These are phyloP conservation scores for Talaromyces thailandensis DNA, from an alignment of 495 filamentous ascomycete species.

Conservation along the genomic window DNA sequence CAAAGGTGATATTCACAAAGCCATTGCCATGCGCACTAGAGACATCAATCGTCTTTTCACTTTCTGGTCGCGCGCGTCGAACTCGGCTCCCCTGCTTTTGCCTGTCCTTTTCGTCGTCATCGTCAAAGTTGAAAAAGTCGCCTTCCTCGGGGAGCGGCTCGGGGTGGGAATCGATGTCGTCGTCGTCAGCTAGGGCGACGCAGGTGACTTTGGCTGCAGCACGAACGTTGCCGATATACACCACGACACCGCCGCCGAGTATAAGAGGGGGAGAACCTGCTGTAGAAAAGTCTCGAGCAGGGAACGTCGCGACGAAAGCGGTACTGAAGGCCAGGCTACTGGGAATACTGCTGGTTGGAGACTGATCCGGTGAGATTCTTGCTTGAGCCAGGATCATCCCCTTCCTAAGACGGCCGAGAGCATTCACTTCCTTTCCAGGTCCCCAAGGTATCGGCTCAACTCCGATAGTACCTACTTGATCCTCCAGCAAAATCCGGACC, in stretches of 20 bases:
- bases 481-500: conserved; percentile 62
- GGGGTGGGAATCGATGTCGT: conserved; percentile 19
- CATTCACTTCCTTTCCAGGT: conserved; percentile 14
- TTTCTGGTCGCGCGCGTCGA: background rate
- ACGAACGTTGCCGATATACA: conserved; percentile 82
- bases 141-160: conserved; percentile 25
- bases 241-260: conserved; percentile 58
- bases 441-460: conserved; percentile 45
- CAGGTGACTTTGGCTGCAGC: conserved; percentile 62
- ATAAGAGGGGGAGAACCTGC: conserved; percentile 34
- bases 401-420: conserved; percentile 54
- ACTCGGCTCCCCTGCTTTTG: conserved; percentile 2
- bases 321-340: conserved; percentile 35
- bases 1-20: conserved; percentile 60
- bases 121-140: conserved; percentile 60
- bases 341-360: conserved; percentile 26
- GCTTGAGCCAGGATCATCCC: conserved; percentile 68
- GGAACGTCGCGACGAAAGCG: conserved; percentile 40
- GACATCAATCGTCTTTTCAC: conserved; percentile 5
- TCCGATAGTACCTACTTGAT: conserved; percentile 87
- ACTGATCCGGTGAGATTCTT: conserved; percentile 32
- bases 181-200: conserved; percentile 33
- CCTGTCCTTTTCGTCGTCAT: conserved; percentile 34
- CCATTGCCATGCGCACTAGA: conserved; percentile 13
- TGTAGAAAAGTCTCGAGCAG: conserved; percentile 28